phyloP scores from a whole-genome alignment of 2,329 filamentous ascomycete genomes.

The Aspergillus amoenus region DNA sequence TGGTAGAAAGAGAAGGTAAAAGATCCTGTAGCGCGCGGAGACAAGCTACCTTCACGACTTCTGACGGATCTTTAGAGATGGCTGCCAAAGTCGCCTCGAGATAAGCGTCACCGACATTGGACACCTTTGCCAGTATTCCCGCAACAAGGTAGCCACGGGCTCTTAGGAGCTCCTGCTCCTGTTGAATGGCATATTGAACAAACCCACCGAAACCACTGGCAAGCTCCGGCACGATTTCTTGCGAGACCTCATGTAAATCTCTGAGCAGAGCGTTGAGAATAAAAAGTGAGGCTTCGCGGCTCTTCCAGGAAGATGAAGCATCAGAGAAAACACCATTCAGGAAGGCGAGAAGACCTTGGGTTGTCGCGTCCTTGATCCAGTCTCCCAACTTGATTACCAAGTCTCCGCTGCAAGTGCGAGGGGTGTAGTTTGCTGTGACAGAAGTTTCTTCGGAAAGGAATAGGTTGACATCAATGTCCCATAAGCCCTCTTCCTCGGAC shows the following conservation, averaged over 20 bases:
- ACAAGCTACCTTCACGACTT: conserved; percentile 89
- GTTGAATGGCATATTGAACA: conserved; percentile 71
- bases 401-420: conserved; percentile 87
- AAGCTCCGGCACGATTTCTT: conserved; percentile 67
- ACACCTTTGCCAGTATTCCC: conserved; percentile 70
- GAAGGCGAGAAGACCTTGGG: conserved; percentile 76
- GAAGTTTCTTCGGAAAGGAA: conserved; percentile 95
- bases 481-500: conserved; percentile 87
- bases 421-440: conserved; percentile 93
- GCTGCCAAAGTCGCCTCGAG: conserved; percentile 67
- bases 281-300: conserved; percentile 78
- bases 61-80: conserved; percentile 72
- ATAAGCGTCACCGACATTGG: conserved; percentile 51
- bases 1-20: conserved; percentile 53
- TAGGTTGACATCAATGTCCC: conserved; percentile 95
- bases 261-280: conserved; percentile 80
- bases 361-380: conserved; percentile 74
- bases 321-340: conserved; percentile 70
- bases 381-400: conserved; percentile 89
- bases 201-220: conserved; percentile 76
- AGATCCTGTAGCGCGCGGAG: conserved; percentile 80
- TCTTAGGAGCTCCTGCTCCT: conserved; percentile 73
- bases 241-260: conserved; percentile 77
- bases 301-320: conserved; percentile 51
- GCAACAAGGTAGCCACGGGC: conserved; percentile 86